Evolutionary conservation across 2,329 filamentous ascomycete genomes (phyloP), one percentile per base, ranked within the genome.

Genomic region (Albophoma yamanashiensis): DNA sequence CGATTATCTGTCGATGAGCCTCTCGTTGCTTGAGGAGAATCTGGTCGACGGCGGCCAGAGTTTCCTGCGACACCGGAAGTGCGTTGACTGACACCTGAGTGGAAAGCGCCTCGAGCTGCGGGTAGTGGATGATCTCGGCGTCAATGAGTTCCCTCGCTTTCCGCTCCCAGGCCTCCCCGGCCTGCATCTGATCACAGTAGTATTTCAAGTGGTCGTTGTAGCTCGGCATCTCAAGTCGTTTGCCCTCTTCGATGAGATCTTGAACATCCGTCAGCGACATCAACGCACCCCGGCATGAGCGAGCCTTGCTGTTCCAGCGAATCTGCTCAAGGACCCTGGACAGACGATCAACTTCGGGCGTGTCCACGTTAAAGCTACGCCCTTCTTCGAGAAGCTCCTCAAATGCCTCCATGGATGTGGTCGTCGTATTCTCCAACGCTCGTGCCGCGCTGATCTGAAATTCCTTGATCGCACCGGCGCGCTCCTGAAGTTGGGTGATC

Each of bases 21-120:
- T 97, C 94, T 25, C 94, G 88, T 72, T 99, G 94, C 75, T 97
- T 97, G 72, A 92, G 92, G 61, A 99, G 78, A 60, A 97, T 97
- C 56, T 91, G 88, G 68, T 99, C 94, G 34, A 99, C 91, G 11
- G 86, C 82, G 9, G 85, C 83, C 31, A 96, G 80, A 0, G 92
- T 97, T 40, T 92, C 89, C 4, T 85, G 78, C 1, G 89, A 89
- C 25, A 97, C 92, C 0, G 94, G 93, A 22, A 97, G 79, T 6
- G 82, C 82, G 40, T 85, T 82, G 36, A 71, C 79, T 60, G 81
- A 77, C 1, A 92, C 92, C 75, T 97, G 93, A 57, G 85, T 84
- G 1, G 92, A 95, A 7, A 99, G 79, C 0, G 93, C 91, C 72
- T 97, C 94, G 0, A 99, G 83, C 71, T 99, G 94, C 58, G 92